Evolutionary conservation across 495 filamentous ascomycete species (phyloP), one percentile per base, ranked within the genome.

Genomic region (Trichoderma gamsii): DNA sequence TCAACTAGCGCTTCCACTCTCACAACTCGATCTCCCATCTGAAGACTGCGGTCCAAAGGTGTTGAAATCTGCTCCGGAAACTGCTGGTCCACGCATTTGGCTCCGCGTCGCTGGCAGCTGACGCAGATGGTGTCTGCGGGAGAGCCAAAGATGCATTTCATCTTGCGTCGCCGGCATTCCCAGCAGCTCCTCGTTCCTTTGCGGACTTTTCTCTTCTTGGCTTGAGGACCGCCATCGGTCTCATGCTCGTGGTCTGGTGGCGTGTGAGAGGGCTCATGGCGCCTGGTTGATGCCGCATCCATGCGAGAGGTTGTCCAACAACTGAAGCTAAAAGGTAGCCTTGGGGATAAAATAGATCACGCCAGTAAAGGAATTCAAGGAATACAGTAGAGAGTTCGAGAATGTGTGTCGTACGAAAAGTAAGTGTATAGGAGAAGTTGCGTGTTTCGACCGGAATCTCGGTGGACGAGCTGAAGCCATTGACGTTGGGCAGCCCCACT

Each of bases 171-270:
- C 66, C 82, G 82, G 72, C 83, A 84, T 69, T 83, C 82, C 81
- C 81, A 84, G 69, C 82, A 85, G 67, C 80, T 82, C 16, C 73
- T 77, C 1, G 81, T 84, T 15, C 83, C 82, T 68, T 83, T 85
- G 23, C 81, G 78, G 43, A 83, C 68, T 71, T 78, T 76, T 69
- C 76, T 66, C 61, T 73, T 73, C 64, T 72, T 76, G 29, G 70
- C 38, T 25, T 63, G 68, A 13, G 72, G 27, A n/a, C 63, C 63
- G 38, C 29, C 63, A 64, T 64, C 63, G 29, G 13, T 41, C 15
- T 25, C 27, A 11, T 64, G 18, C 18, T 21, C 63, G 1, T 64
- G 63, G 27, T 16, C 38, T 18, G 63, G 29, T 29, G 29, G 23
- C 13, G 27, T 38, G 21, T 11, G 63, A 18, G 11, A 64, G 16